Base-by-base conservation (phyloP, 352 stramenopile species). In the Globisporangium apiculatum region DNA sequence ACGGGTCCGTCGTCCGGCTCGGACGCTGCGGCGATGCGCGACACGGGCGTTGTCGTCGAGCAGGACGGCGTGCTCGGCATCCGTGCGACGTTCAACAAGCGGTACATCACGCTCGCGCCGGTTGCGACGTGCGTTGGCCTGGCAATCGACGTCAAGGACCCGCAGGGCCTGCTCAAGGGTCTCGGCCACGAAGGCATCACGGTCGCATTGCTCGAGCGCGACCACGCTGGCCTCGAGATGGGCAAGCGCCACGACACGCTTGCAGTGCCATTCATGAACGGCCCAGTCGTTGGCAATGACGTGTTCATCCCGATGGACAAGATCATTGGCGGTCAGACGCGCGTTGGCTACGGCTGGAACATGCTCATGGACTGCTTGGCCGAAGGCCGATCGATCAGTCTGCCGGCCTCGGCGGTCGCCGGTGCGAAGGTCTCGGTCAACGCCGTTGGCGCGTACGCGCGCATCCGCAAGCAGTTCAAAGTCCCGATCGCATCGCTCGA, bases 351-450 rank as follows among this genome's bases (percentile, higher is more conserved):
- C 68, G 96, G 96, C 61, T 99, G 96, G 96, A 98, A 99, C 77
- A 99, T 99, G 96, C 96, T 99, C 68, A 98, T 99, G 69, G 96
- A 99, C 67, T 99, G 96, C 65, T 69, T 99, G 18, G 96, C 96
- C 9, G 96, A 99, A 83, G 96, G 96, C 60, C 90, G 96, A 49
- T 97, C 95, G 49, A 97, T 99, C 47, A 98, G 86, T 76, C 79
- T 99, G n/a, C 96, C 96, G 17, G 96, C 94, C 18, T 95, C 91
- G 64, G 95, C 89, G 48, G 94, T 97, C 56, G 95, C 91, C 52
- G 89, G 88, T 50, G 91, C 87, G 7, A 97, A 97, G 59, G 65
- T 88, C 35, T 91, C 97, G 6, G 83, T 96, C n/a, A 94, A 96
- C 56, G 91, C 85, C 57, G 96, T 98, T 48, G 95, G 96, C 37